Base-by-base conservation (phyloP, 176 grass and related monocot genomes). In the Aegilops umbellulata region DNA sequence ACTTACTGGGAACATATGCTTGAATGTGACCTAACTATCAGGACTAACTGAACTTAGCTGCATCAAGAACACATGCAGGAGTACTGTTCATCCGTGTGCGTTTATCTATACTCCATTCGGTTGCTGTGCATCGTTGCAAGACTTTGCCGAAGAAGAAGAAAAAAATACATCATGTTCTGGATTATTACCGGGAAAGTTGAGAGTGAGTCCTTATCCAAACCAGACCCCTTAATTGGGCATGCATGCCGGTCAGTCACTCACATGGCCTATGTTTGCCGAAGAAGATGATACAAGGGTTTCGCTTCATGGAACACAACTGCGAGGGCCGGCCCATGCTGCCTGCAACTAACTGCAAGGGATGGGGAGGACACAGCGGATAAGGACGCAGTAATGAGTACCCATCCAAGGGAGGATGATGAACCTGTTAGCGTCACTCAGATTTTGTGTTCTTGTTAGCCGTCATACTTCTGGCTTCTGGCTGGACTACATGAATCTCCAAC, bases 321-420 rank as follows among this genome's bases (percentile, higher is more conserved):
- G 85, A 81, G 89, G 85, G 85, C 76, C 69, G 89, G 81, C 76
- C 69, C 81, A 76, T 91, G 69, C 76, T 64, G 81, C 85, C 39
- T 74, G 39, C 70, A 47, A 74, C 39, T 9, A 47, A 74, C 39
- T 17, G 39, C 70, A 74, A 74, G 70, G 23, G 69, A 76, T 74
- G 44, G 31, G 61, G 80, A n/a, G 16, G 60, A 74, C 31, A 70
- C 60, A 41, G 55, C 66, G 10, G 89, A 91, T 87, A 81, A 84
- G 85, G 89, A 84, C 81, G 89, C 53, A 64, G 85, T 64, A 39
- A 81, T 65, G 70, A 81, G 84, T 81, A 62, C 69, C 51, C 46
- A 7, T 80, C 68, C 85, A 87, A 87, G 76, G 75, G 68, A 3
- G 14, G 2, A 80, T 61, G 75, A 84, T 85, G 72, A 57, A 80